Base-by-base conservation (phyloP, 2,329 filamentous ascomycete species). In the Paecilomyces dactylethromorphus region DNA sequence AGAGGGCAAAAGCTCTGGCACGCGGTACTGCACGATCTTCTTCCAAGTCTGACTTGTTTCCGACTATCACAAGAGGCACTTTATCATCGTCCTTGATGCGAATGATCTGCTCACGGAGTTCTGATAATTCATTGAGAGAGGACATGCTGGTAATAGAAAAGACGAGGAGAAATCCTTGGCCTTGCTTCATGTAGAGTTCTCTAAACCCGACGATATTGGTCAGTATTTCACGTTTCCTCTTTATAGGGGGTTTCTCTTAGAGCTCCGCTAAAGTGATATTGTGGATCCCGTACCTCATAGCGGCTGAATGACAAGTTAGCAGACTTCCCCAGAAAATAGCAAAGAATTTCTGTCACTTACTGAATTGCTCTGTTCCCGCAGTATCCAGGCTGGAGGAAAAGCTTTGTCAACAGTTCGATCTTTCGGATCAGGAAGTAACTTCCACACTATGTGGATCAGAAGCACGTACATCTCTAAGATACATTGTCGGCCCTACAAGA, bases 171-270 rank as follows among this genome's bases (percentile, higher is more conserved):
- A 96, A 96, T 0, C 92, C 91, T 76, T 96, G 91, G 58, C 91
- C 91, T 45, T 91, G 90, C 72, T 94, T 94, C 90, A 96, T 95
- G 79, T 96, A 94, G 53, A 93, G 81, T 71, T 94, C 90, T 70
- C 90, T 84, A 65, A 53, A 58, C 13, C 7, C 26, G 26, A 32
- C 31, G n/a, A 8, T 18, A n/a, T 21, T 21, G 29, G 39, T 29
- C 49, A 22, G 11, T 31, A 8, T 12, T n/a, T 29, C 18, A 31
- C 29, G 54, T 12, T 1, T 18, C 29, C 11, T 13, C n/a, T 12
- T 50, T 33, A n/a, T 10, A 24, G 45, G 54, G 45, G 39, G 18
- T 45, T 45, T n/a, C 39, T 18, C 15, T 45, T n/a, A 18, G 21
- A 7, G 15, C 18, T 18, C 15, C 13, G 6, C 6, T 10, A 35